These are phyloP conservation scores for Pythium scleroteichum DNA, from an alignment of 352 stramenopile genomes.

Conservation along the genomic window DNA sequence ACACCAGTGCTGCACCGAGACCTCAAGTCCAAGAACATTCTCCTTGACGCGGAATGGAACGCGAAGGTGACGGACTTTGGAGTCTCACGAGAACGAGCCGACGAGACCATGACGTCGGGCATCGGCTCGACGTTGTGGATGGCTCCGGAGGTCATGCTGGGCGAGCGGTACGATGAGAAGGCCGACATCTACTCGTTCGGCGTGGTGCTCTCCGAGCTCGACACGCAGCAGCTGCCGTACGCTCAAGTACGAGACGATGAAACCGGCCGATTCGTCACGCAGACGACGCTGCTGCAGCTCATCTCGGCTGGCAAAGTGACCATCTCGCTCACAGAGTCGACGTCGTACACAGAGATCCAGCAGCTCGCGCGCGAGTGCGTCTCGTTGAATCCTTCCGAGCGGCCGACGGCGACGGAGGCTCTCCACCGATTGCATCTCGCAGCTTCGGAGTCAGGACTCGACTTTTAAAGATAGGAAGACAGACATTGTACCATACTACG, in stretches of 20 bases:
- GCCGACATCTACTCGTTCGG: constrained; percentile 18
- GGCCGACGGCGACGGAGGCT: constrained; percentile 40
- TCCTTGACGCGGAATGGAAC: constrained; percentile 7
- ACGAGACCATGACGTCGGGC: constrained; percentile 21
- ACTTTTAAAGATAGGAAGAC: no score
- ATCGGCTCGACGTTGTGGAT: constrained; percentile 35
- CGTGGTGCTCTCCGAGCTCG: constrained; percentile 22
- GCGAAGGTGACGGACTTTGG: constrained; percentile 8
- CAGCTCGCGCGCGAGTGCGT: constrained; percentile 43
- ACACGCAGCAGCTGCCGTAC: constrained; percentile 26
- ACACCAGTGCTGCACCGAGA: constrained; percentile 2
- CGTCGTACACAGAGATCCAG: constrained; percentile 29
- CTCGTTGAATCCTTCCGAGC: constrained; percentile 38
- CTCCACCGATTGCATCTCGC: constrained; percentile 34
- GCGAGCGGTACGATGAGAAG: constrained; percentile 32
- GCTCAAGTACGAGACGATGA: constrained; percentile 5
- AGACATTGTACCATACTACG: no score
- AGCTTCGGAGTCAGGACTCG: no score
- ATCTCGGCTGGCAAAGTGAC: constrained; percentile 46
- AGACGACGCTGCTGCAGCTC: constrained; percentile 49
- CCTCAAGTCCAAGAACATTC: constrained; percentile 17
- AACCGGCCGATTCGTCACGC: constrained; percentile 7
- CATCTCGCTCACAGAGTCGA: constrained; percentile 35
- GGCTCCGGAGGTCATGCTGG: constrained; percentile 38
- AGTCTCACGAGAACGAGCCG: constrained; percentile 1